phyloP scores from a whole-genome alignment of 139 green algal species.

The Haematococcus lacustris region DNA sequence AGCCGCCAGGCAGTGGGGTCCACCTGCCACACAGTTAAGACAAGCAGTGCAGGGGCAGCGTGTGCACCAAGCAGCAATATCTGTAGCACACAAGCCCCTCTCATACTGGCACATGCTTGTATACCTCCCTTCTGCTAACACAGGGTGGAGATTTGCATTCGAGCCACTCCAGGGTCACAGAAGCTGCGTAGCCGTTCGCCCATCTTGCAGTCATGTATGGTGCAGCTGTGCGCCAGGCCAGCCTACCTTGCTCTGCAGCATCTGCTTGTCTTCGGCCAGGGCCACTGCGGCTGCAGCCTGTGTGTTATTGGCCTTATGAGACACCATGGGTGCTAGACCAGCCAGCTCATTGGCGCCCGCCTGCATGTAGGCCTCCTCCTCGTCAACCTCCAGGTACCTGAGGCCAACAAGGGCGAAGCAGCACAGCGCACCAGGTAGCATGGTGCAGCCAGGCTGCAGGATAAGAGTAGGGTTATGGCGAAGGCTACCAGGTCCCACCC shows the following conservation, averaged over 20 bases:
- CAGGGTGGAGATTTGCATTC: no score
- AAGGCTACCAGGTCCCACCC: no score
- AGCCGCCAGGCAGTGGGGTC: constrained; percentile 58
- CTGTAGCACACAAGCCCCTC: no score
- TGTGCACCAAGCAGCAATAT: neutral
- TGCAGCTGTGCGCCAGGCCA: neutral
- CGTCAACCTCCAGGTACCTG: constrained; percentile 21
- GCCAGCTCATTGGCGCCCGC: neutral
- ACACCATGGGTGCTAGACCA: neutral
- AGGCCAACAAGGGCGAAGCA: neutral
- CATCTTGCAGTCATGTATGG: neutral
- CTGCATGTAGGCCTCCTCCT: constrained; percentile 33
- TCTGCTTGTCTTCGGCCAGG: constrained; percentile 24
- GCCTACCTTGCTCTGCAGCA: constrained; percentile 31
- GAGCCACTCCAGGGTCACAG: no score
- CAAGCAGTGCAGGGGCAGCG: no score
- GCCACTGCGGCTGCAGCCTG: neutral
- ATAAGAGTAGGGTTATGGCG: no score
- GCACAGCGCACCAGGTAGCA: no score
- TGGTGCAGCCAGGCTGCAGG: neutral
- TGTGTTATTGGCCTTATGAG: neutral
- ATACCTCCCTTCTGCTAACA: no score
- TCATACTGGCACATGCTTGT: no score
- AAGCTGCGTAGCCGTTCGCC: no score
- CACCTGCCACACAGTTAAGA: no score